Percentiles rank a stretch among this genome's conserved stretches.
Conservation (phyloP, 306 rosid genomes). For the Quercus variabilis region DNA sequence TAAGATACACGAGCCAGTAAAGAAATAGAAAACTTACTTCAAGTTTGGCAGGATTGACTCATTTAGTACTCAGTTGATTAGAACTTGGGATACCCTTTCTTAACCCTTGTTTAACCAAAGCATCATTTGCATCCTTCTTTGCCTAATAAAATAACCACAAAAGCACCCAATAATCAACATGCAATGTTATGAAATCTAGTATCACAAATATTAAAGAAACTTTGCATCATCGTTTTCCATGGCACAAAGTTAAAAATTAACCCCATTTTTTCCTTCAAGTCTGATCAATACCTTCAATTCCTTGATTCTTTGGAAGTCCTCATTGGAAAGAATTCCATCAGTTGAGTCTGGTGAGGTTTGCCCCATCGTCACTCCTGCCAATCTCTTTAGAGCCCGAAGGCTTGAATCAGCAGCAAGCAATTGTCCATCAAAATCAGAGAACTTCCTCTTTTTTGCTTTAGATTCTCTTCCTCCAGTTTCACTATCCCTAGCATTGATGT, state of each 20-base stretch:
- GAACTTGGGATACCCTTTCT: slow-evolving; percentile 47
- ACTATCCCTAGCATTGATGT: slow-evolving; percentile 23
- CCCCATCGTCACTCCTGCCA: slow-evolving; percentile 38
- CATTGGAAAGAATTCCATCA: slow-evolving; percentile 86
- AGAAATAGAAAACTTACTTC: slow-evolving; percentile 49
- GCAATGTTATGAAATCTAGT: not conserved
- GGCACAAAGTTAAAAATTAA: not conserved
- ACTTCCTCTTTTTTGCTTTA: slow-evolving; percentile 57
- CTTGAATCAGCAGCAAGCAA: slow-evolving; percentile 68
- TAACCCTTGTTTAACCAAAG: slow-evolving; percentile 70
- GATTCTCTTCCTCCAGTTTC: slow-evolving; percentile 35
- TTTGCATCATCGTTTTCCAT: not conserved
- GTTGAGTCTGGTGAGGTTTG: slow-evolving; percentile 25
- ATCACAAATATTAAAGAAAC: not conserved
- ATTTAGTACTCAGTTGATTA: slow-evolving; percentile 59
- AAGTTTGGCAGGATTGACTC: slow-evolving; percentile 71
- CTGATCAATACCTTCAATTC: slow-evolving; percentile 46
- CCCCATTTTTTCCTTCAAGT: not conserved
- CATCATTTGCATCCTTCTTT: slow-evolving; percentile 51
- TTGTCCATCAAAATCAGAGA: slow-evolving; percentile 49
- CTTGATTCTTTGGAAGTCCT: slow-evolving; percentile 76
- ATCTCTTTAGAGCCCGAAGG: slow-evolving; percentile 76
- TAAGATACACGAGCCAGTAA: not conserved
- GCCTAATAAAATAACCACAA: slow-evolving; percentile 41
- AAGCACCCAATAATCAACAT: slow-evolving; percentile 12